phyloP scores from a whole-genome alignment of 495 filamentous ascomycete species.

The Symbiotaphrina buchneri region DNA sequence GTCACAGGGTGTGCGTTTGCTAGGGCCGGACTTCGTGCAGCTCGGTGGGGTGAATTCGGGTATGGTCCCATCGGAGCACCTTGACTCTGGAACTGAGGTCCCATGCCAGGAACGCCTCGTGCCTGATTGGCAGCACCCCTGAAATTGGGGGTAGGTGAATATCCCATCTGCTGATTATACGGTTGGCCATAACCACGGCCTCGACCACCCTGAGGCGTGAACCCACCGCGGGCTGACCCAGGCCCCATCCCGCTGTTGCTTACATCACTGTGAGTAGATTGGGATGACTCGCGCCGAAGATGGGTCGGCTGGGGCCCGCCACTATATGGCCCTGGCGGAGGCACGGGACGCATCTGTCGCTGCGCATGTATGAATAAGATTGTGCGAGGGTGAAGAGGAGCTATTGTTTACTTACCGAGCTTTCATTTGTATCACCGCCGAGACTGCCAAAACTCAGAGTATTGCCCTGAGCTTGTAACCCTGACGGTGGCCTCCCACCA shows the following conservation, averaged over 20 bases:
- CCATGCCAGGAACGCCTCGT: constrained; percentile 33
- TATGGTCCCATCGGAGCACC: constrained; percentile 29
- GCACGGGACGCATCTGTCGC: constrained; percentile 32
- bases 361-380: constrained; percentile 8
- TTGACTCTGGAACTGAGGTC: constrained; percentile 37
- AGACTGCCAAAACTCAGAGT: constrained; percentile 65
- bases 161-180: constrained; percentile 37
- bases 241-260: constrained; percentile 30
- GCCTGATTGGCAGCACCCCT: constrained; percentile 35
- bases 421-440: constrained; percentile 35
- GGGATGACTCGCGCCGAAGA: constrained; percentile 60
- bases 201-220: constrained; percentile 12
- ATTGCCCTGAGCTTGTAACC: constrained; percentile 36
- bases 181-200: constrained; percentile 9
- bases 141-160: constrained; percentile 38
- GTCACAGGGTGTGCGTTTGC: constrained; percentile 42
- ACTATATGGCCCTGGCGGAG: constrained; percentile 34
- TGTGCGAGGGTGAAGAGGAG: background rate
- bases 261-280: constrained; percentile 59
- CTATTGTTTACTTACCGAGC: constrained; percentile 38
- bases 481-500: constrained; percentile 61
- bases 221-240: constrained; percentile 27
- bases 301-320: constrained; percentile 43
- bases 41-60: constrained; percentile 43
- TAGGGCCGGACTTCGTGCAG: constrained; percentile 49